Conservation (phyloP, 1,284 basidiomycete species). For the Somion occarium region DNA sequence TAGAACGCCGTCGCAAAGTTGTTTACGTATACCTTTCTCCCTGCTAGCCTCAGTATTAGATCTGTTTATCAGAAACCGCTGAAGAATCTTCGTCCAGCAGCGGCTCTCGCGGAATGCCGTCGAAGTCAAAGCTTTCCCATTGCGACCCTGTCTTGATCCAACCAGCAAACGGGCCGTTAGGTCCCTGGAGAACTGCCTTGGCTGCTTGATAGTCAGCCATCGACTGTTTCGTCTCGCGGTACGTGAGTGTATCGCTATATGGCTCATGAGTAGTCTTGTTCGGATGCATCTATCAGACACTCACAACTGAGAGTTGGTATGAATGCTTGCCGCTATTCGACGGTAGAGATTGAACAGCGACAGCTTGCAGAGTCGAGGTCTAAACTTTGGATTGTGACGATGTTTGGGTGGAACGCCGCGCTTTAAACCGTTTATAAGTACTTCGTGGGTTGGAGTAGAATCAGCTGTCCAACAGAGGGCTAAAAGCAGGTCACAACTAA, state of each 20-base stretch:
- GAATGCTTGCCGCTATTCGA: background rate
- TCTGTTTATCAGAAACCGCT: too few relatives aligned
- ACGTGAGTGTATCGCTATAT: slow-evolving; percentile 15
- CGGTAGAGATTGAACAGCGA: slow-evolving; percentile 23
- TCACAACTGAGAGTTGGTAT: too few relatives aligned
- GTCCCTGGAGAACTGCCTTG: slow-evolving; percentile 19
- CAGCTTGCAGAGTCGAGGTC: slow-evolving; percentile 38
- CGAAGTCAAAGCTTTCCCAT: slow-evolving; percentile 27
- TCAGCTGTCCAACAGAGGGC: slow-evolving; percentile 71
- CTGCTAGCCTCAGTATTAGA: too few relatives aligned
- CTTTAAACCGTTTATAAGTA: slow-evolving; percentile 72
- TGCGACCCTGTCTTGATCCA: slow-evolving; percentile 28
- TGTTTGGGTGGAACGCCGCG: slow-evolving; percentile 73
- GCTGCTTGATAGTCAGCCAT: slow-evolving; percentile 20
- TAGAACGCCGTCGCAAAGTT: too few relatives aligned
- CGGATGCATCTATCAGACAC: too few relatives aligned
- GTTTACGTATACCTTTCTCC: too few relatives aligned
- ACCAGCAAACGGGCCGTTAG: slow-evolving; percentile 25
- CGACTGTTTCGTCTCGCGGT: slow-evolving; percentile 18
- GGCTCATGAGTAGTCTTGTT: too few relatives aligned
- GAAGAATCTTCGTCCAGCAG: too few relatives aligned
- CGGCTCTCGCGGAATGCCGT: slow-evolving; percentile 5
- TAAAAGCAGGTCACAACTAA: too few relatives aligned
- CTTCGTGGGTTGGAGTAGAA: slow-evolving; percentile 39
- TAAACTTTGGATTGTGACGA: slow-evolving; percentile 52